Conservation (phyloP, 805 yeast genomes). For the Allodekkera sacchari region DNA sequence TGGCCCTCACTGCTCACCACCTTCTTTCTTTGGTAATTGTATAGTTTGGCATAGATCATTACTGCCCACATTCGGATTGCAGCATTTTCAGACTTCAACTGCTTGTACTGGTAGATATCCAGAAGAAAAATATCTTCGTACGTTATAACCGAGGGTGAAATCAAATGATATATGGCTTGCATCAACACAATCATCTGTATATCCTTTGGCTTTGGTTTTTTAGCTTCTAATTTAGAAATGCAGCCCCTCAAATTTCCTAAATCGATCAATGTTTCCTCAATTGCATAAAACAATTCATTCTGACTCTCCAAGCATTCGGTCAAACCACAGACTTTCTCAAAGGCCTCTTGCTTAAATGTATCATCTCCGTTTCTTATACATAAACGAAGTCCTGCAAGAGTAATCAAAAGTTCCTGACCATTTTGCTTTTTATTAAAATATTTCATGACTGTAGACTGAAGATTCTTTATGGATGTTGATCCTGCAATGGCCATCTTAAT, state of each 20-base stretch:
- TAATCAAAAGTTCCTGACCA: no score
- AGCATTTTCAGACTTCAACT: conserved; percentile 25
- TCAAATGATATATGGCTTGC: conserved; percentile 6
- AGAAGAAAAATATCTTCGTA: conserved; percentile 20
- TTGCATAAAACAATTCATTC: conserved; percentile 16
- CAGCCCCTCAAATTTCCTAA: conserved; percentile 28
- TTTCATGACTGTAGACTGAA: no score
- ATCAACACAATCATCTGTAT: conserved; percentile 11
- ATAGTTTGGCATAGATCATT: conserved; percentile 29
- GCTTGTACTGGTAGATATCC: conserved; percentile 24
- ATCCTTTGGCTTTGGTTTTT: conserved; percentile 17
- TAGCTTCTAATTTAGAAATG: conserved; percentile 4
- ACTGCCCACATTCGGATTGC: conserved; percentile 30
- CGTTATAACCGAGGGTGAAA: conserved; percentile 8
- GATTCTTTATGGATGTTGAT: no score
- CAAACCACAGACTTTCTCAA: conserved; percentile 12
- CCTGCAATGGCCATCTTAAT: no score
- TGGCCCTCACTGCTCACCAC: conserved; percentile 11
- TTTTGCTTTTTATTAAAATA: no score
- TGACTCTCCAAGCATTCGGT: conserved; percentile 2
- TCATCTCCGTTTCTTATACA: conserved; percentile 10
- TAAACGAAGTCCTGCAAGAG: no score
- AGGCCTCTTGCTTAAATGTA: conserved; percentile 5
- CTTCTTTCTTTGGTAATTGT: conserved; percentile 8
- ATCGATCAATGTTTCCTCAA: conserved; percentile 31